Base-by-base conservation (phyloP, 345 rosid species). In the Turritis glabra region DNA sequence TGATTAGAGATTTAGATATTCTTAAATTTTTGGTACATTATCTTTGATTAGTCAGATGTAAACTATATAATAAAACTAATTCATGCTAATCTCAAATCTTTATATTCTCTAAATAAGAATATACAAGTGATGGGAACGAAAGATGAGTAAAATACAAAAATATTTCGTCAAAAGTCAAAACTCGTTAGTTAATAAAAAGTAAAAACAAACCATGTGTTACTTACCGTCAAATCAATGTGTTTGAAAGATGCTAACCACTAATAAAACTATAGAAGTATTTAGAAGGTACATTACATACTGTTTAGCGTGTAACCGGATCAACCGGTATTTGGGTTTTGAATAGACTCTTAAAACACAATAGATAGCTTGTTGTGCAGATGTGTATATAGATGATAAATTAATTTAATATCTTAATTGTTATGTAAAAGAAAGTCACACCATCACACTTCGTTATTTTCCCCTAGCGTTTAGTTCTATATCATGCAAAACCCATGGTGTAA, bases 401-500 rank as follows among this genome's bases (percentile, higher is more conserved):
- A 13, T 8, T 29, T 22, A 5, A 58, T 26, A 38, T 59, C 11
- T 17, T 35, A n/a, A 17, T 35, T 60, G 25, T 18, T 40, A 3
- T 51, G 37, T 18, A 53, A 53, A 30, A 69, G 11, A 33, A 47
- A 56, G 41, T 65, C 48, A 53, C 19, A 41, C 53, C 26, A 14
- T 74, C 59, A 65, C 55, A 15, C 5, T 41, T 73, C 51, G 47
- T 67, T 60, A 58, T 59, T 21, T 11, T 56, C 29, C 54, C 61
- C 73, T 23, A 50, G 3, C 56, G 59, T 59, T 12, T 29, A 50
- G 47, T 38, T 17, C 29, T 25, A 12, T 5, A 52, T 60, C 79
- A 76, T 76, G 64, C 74, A 76, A 32, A 69, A 23, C 69, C 10
- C 22, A 51, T 76, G 79, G 52, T 61, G 50, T 53, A 76, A 61